phyloP scores from a whole-genome alignment of 108 stramenopile genomes.

The Nitzschia putrida region DNA sequence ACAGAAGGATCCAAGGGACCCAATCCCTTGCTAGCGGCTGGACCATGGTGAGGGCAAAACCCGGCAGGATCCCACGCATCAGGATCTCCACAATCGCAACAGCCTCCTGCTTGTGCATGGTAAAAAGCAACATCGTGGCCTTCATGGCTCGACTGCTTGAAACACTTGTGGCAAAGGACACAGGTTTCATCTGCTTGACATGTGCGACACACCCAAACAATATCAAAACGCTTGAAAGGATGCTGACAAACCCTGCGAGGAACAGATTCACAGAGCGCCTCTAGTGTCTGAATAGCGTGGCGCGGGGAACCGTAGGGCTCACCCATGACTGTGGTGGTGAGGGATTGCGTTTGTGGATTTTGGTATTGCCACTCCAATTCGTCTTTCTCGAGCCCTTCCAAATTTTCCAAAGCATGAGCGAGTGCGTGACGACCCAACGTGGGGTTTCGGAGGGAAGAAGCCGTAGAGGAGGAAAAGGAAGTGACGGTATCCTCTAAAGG shows the following conservation, averaged over 20 bases:
- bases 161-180: slow-evolving; percentile 95
- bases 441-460: slow-evolving; percentile 31
- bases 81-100: slow-evolving; percentile 97
- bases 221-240: slow-evolving; percentile 91
- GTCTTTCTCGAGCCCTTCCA: slow-evolving; percentile 38
- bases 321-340: slow-evolving; percentile 31
- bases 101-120: slow-evolving; percentile 94
- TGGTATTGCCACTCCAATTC: slow-evolving; percentile 30
- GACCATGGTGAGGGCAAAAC: slow-evolving; percentile 64
- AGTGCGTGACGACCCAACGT: slow-evolving; percentile 42
- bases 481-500: slow-evolving; percentile 16
- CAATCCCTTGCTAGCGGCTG: slow-evolving; percentile 17
- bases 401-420: slow-evolving; percentile 34
- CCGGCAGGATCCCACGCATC: slow-evolving; percentile 95
- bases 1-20: slow-evolving; percentile 24
- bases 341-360: slow-evolving; percentile 25
- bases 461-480: too few relatives aligned
- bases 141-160: slow-evolving; percentile 80
- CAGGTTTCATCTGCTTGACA: slow-evolving; percentile 97
- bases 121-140: slow-evolving; percentile 97
- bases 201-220: slow-evolving; percentile 97
- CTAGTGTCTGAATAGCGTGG: slow-evolving; percentile 37
- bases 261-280: slow-evolving; percentile 48
- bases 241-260: slow-evolving; percentile 87
- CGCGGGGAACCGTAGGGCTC: slow-evolving; percentile 18